Conservation (phyloP, 805 yeast genomes). For the Candida namnaoensis region DNA sequence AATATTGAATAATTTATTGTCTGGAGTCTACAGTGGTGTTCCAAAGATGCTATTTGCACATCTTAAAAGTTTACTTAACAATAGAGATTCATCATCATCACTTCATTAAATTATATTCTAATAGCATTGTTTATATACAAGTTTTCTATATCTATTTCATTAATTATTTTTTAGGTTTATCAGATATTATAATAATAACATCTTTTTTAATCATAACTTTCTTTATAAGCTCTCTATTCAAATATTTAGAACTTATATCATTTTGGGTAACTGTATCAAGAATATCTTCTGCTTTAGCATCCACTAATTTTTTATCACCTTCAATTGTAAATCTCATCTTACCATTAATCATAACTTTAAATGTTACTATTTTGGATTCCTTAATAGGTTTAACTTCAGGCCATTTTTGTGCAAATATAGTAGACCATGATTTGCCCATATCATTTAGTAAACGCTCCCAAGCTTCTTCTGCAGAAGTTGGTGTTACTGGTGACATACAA, state of each 20-base stretch:
- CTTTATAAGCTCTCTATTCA: constrained; percentile 31
- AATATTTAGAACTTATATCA: constrained; percentile 21
- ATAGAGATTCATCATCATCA: constrained; percentile 2
- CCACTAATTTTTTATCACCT: constrained; percentile 17
- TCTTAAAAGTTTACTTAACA: constrained; percentile 36
- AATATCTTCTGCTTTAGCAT: not conserved
- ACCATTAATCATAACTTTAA: constrained; percentile 68
- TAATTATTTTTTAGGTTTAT: too few species aligned
- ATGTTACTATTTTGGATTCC: constrained; percentile 30
- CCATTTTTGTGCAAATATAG: constrained; percentile 56
- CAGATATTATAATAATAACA: too few species aligned
- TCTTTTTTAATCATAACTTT: constrained; percentile 32
- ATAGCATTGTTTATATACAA: too few species aligned
- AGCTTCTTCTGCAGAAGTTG: constrained; percentile 75
- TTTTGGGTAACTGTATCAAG: too few species aligned
- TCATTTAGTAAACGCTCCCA: constrained; percentile 40
- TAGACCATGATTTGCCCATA: constrained; percentile 26
- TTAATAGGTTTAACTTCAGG: constrained; percentile 38
- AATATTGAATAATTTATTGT: constrained; percentile 31
- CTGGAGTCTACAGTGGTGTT: constrained; percentile 38
- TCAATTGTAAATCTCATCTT: constrained; percentile 44
- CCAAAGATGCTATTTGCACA: constrained; percentile 44
- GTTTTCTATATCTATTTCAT: too few species aligned
- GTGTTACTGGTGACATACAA: constrained; percentile 74
- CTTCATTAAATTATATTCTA: too few species aligned